These are phyloP conservation scores for Gracilariopsis chorda DNA, from an alignment of 23 red algal genomes.

Conservation along the genomic window DNA sequence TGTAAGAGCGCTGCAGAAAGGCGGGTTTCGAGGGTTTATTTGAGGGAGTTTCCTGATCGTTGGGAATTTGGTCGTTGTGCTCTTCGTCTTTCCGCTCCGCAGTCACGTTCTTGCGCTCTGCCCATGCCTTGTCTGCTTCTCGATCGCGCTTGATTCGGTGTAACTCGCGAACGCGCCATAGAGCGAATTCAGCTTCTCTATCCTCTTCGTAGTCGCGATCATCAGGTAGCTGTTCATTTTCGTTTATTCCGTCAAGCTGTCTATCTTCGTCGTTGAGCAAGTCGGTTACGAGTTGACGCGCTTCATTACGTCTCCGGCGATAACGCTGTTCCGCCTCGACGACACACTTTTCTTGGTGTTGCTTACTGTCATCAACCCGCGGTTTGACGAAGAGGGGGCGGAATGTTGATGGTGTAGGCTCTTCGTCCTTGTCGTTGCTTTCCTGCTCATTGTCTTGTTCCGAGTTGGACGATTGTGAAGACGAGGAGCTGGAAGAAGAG, in stretches of 20 bases:
- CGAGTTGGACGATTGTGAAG: background rate
- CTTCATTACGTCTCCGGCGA: background rate
- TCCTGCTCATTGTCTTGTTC: background rate
- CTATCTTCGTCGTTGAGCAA: constrained; percentile 4
- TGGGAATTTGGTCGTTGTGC: no score
- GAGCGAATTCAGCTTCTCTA: constrained; percentile 16
- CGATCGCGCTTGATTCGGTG: constrained; percentile 32
- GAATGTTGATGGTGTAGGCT: background rate
- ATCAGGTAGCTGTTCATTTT: constrained; percentile 32
- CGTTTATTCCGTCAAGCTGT: background rate
- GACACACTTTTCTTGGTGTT: background rate
- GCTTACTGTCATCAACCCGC: background rate
- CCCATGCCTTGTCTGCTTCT: constrained; percentile 14
- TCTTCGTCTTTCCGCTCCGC: background rate
- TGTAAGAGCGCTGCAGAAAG: constrained; percentile 44
- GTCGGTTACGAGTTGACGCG: background rate
- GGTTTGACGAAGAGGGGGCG: background rate
- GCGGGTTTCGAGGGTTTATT: background rate
- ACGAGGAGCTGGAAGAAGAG: background rate
- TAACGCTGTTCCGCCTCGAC: background rate
- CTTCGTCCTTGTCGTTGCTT: background rate
- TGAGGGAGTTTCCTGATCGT: background rate
- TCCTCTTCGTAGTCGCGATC: constrained; percentile 45
- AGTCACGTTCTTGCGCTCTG: background rate
- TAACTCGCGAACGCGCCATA: constrained; percentile 61